These are phyloP conservation scores for Phytopythium chamaehyphon DNA, from an alignment of 352 stramenopile species.

Conservation along the genomic window DNA sequence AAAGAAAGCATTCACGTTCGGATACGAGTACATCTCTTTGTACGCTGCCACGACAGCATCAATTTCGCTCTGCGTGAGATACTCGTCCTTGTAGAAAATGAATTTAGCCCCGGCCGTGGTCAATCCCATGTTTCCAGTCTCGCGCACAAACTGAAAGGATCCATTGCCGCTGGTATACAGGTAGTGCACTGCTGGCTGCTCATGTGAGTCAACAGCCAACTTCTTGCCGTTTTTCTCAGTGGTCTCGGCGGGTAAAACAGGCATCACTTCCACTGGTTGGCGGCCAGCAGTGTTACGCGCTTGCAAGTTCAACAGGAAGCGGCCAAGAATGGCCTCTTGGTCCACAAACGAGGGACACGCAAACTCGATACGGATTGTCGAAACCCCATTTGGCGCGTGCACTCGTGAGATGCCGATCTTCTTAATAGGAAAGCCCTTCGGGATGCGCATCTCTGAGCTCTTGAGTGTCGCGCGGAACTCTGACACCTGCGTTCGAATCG, in stretches of 20 bases:
- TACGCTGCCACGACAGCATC: constrained; percentile 78
- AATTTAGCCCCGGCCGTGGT: constrained; percentile 47
- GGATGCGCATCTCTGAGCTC: constrained; percentile 61
- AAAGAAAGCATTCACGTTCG: constrained; percentile 74
- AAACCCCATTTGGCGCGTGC: constrained; percentile 74
- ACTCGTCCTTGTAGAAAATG: constrained; percentile 87
- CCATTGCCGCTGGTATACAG: constrained; percentile 71
- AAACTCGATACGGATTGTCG: constrained; percentile 83
- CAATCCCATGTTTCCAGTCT: constrained; percentile 25
- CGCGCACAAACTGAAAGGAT: constrained; percentile 78
- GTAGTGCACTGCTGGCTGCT: constrained; percentile 68
- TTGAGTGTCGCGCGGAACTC: constrained; percentile 78
- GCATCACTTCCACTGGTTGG: constrained; percentile 57
- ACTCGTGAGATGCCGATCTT: constrained; percentile 82
- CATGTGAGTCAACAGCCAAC: constrained; percentile 57
- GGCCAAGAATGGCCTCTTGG: constrained; percentile 65
- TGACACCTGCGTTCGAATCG: constrained; percentile 64
- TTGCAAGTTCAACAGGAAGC: constrained; percentile 61
- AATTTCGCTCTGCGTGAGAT: constrained; percentile 58
- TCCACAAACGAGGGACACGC: constrained; percentile 72
- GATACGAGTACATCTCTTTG: constrained; percentile 80
- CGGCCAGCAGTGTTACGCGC: constrained; percentile 13
- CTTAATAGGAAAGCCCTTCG: constrained; percentile 74
- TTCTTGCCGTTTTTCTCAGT: constrained; percentile 32
- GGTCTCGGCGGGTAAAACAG: constrained; percentile 17